phyloP scores from a whole-genome alignment of 2,329 filamentous ascomycete genomes.

The Apiospora hydei region DNA sequence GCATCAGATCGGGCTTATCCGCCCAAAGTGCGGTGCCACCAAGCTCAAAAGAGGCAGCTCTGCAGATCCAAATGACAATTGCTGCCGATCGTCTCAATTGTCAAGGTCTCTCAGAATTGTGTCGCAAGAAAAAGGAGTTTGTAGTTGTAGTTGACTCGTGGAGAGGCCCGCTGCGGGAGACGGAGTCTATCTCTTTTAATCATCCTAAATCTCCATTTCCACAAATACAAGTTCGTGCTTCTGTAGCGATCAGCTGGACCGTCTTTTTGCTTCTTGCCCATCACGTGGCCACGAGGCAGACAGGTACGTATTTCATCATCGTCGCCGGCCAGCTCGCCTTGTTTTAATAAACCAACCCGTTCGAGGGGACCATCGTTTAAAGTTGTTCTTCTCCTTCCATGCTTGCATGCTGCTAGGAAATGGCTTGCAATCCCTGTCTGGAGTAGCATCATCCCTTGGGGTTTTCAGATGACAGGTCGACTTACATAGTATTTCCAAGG shows the following conservation, averaged over 20 bases:
- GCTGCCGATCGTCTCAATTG: background rate
- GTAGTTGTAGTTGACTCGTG: background rate
- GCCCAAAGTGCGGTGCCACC: background rate
- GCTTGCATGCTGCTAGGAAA: background rate
- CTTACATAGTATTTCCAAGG: background rate
- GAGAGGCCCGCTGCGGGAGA: background rate
- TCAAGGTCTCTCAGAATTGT: background rate
- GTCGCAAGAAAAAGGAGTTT: background rate
- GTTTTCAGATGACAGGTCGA: background rate
- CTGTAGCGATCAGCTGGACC: background rate
- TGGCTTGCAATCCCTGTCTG: background rate
- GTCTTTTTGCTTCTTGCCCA: background rate
- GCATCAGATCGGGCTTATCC: constrained; percentile 13
- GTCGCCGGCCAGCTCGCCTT: background rate
- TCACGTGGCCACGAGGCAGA: background rate
- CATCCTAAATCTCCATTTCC: no score
- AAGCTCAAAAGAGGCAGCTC: background rate
- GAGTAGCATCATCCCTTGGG: background rate
- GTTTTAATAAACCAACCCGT: background rate
- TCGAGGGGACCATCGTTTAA: background rate
- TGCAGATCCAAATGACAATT: constrained; percentile 6
- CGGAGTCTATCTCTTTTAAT: background rate
- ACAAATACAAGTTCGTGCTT: background rate
- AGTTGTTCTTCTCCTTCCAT: constrained; percentile 3
- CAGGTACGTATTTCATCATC: background rate